Conservation (phyloP, 169 alveolate genomes). For the Theileria orientalis region DNA sequence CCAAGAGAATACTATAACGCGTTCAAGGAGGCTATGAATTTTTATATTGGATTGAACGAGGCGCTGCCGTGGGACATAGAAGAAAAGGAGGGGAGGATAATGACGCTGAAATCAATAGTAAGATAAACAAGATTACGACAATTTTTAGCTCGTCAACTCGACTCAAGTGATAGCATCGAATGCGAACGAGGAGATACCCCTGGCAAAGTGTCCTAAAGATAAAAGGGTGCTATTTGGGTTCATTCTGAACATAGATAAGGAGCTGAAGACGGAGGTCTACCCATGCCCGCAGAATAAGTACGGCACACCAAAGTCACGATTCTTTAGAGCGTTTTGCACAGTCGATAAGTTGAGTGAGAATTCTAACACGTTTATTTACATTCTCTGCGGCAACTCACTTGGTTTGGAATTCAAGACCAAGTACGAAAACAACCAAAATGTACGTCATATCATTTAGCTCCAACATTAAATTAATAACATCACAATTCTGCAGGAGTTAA, state of each 20-base stretch:
- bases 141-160: constrained; percentile 18
- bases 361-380: constrained; percentile 14
- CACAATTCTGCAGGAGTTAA: background rate
- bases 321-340: constrained; percentile 22
- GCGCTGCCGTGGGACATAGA: constrained; percentile 66
- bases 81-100: constrained; percentile 33
- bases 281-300: constrained; percentile 28
- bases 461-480: constrained; percentile 1
- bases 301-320: background rate
- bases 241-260: constrained; percentile 25
- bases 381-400: constrained; percentile 53
- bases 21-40: constrained; percentile 51
- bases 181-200: background rate
- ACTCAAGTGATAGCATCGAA: background rate
- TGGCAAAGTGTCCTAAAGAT: constrained; percentile 40
- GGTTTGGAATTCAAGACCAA: constrained; percentile 34
- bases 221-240: constrained; percentile 50
- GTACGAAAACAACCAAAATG: background rate
- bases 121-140: background rate
- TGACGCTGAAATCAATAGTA: constrained; percentile 23
- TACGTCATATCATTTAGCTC: background rate
- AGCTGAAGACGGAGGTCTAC: constrained; percentile 12
- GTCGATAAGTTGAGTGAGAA: background rate
- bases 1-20: constrained; percentile 20
- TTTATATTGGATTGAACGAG: constrained; percentile 34